Conservation (phyloP, 2,329 filamentous ascomycete genomes). For the Calonectria naviculata region DNA sequence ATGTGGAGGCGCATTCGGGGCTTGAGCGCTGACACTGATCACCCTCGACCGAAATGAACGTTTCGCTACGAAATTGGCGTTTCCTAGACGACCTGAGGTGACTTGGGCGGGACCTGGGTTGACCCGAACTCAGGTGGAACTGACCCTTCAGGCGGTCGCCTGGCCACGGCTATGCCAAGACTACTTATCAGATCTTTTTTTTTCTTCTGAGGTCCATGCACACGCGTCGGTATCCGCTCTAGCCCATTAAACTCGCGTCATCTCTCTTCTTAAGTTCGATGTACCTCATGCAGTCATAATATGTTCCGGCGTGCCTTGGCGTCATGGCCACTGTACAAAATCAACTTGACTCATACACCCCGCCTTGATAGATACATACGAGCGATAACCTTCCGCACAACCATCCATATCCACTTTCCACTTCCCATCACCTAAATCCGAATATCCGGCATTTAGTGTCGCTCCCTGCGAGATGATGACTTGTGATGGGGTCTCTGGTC, state of each 20-base stretch:
- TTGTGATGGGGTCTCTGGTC: constrained; percentile 29
- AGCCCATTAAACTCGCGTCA: constrained; percentile 30
- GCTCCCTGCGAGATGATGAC: constrained; percentile 33
- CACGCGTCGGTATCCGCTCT: constrained; percentile 20
- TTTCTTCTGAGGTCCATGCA: constrained; percentile 24
- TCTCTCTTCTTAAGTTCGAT: background rate
- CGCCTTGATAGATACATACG: constrained; percentile 7
- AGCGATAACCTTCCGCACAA: background rate
- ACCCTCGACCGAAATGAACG: constrained; percentile 5
- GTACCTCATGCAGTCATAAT: constrained; percentile 25
- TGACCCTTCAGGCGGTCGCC: constrained; percentile 28
- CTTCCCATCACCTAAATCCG: constrained; percentile 22
- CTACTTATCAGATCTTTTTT: constrained; percentile 40
- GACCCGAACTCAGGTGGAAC: constrained; percentile 3
- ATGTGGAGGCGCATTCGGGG: background rate
- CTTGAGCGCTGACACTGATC: constrained; percentile 7
- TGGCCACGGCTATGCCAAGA: constrained; percentile 38
- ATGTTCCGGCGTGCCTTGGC: constrained; percentile 25
- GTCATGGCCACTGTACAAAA: constrained; percentile 14
- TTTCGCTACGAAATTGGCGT: constrained; percentile 5
- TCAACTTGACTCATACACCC: constrained; percentile 34
- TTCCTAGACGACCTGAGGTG: constrained; percentile 13
- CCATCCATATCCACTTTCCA: background rate
- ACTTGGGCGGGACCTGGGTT: background rate
- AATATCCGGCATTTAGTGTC: constrained; percentile 29